A percentile compares a stretch with the other conserved stretches of the same genome.
Conservation (phyloP, 768 basidiomycete species). For the Multifurca ochricompacta region DNA sequence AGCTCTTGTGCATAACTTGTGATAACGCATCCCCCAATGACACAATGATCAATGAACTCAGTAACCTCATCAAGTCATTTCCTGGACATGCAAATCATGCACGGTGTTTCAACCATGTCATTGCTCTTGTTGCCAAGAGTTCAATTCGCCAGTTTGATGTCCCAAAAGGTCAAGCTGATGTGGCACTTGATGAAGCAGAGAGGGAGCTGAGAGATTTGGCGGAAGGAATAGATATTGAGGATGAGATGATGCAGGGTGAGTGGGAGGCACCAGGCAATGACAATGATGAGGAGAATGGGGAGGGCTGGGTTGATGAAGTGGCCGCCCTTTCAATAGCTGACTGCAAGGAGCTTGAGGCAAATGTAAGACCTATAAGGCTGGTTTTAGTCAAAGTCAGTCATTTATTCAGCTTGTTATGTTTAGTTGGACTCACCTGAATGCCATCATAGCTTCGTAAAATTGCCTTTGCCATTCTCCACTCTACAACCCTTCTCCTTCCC, state of each 20-base stretch:
- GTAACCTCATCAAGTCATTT: constrained; percentile 21
- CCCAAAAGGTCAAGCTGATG: constrained; percentile 4
- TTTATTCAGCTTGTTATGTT: too few species aligned
- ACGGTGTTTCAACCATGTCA: constrained; percentile 33
- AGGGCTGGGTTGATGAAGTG: constrained; percentile 26
- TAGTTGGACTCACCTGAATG: background rate
- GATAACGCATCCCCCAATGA: constrained; percentile 34
- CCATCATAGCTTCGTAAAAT: constrained; percentile 8
- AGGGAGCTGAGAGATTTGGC: too few species aligned
- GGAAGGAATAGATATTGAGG: background rate
- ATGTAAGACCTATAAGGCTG: constrained; percentile 23
- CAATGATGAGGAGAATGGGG: constrained; percentile 14
- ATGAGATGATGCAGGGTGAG: background rate
- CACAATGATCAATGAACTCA: constrained; percentile 28
- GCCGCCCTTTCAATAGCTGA: constrained; percentile 5
- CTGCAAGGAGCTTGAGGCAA: constrained; percentile 20
- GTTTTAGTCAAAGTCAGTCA: constrained; percentile 33
- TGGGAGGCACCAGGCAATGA: background rate
- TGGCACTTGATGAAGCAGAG: background rate
- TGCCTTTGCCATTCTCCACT: constrained; percentile 16
- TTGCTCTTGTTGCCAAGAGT: constrained; percentile 34
- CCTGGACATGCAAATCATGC: constrained; percentile 24
- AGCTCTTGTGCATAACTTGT: constrained; percentile 30
- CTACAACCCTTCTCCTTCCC: background rate
- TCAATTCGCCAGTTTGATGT: constrained; percentile 29